phyloP scores from a whole-genome alignment of 768 basidiomycete genomes.

The Tulasnella calospora region DNA sequence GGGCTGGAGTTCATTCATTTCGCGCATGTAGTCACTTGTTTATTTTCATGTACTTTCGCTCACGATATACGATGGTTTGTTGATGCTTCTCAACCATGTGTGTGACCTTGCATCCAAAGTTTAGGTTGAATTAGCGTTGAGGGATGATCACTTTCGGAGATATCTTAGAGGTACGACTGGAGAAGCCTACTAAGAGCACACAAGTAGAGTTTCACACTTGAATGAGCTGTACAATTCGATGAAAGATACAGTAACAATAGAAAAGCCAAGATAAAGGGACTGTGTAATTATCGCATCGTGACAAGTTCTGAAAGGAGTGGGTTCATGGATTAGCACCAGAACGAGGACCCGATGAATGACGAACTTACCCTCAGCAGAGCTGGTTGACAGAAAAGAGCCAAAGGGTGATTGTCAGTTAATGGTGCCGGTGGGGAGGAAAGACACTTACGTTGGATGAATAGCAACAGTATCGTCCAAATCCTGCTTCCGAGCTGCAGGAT shows the following conservation, averaged over 20 bases:
- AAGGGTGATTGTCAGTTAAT: neutral
- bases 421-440: neutral
- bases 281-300: neutral
- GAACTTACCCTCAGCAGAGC: neutral
- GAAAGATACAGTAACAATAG: neutral
- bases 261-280: neutral
- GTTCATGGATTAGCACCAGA: neutral
- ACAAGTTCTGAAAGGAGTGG: neutral
- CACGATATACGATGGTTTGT: neutral
- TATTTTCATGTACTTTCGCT: neutral
- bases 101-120: neutral
- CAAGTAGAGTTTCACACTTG: neutral
- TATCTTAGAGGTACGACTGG: neutral
- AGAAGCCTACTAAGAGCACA: neutral
- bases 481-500: conserved; percentile 48
- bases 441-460: conserved; percentile 78
- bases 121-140: neutral
- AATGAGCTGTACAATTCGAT: neutral
- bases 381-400: neutral
- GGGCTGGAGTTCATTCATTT: neutral
- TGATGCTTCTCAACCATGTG: neutral
- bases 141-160: neutral
- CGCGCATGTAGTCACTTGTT: neutral
- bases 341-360: neutral
- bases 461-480: conserved; percentile 87